phyloP scores from a whole-genome alignment of 2,329 filamentous ascomycete genomes.

The Salinomyces thailandicus region DNA sequence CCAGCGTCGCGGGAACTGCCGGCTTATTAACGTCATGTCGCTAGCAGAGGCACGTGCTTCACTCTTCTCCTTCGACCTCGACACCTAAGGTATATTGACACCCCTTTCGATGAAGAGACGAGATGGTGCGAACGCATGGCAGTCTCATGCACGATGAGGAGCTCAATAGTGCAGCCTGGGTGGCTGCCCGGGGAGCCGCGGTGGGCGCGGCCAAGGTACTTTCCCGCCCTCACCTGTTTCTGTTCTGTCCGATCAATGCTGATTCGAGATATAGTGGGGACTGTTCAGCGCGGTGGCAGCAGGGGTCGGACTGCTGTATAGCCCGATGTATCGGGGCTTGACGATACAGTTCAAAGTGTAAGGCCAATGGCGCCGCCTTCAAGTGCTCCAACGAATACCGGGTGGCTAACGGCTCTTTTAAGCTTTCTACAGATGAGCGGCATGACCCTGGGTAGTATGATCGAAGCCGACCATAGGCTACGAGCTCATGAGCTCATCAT shows the following conservation, averaged over 20 bases:
- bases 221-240: neutral
- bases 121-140: conserved; percentile 26
- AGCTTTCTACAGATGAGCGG: conserved; percentile 78
- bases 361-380: conserved; percentile 21
- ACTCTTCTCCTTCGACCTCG: too few relatives aligned
- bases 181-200: conserved; percentile 56
- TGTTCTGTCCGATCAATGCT: neutral
- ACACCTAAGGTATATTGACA: too few relatives aligned
- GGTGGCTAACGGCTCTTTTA: too few relatives aligned
- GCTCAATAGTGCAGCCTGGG: conserved; percentile 59
- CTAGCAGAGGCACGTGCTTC: too few relatives aligned
- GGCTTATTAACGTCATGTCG: too few relatives aligned
- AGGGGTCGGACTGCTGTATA: conserved; percentile 52
- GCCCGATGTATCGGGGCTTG: conserved; percentile 60
- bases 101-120: neutral
- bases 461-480: conserved; percentile 62
- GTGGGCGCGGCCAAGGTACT: conserved; percentile 54
- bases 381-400: neutral
- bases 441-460: conserved; percentile 68
- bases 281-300: conserved; percentile 52
- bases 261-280: conserved; percentile 48
- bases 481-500: conserved; percentile 56
- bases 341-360: conserved; percentile 72
- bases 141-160: conserved; percentile 52
- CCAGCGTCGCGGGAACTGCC: too few relatives aligned